Base-by-base conservation (phyloP, 257 asterid genomes). In the Penstemon davidsonii region DNA sequence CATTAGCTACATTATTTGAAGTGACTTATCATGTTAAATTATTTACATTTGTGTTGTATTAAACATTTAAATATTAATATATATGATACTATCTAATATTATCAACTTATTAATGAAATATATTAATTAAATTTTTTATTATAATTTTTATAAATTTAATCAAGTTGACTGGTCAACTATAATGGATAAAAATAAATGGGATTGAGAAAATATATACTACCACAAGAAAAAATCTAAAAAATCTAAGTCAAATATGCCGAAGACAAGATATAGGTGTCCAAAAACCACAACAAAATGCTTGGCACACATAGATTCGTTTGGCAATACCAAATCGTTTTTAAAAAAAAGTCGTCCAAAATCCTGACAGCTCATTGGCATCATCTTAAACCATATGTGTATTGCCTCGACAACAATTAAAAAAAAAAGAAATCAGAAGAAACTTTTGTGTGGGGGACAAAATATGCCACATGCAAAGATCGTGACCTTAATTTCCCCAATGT, bases 361-460 rank as follows among this genome's bases (percentile, higher is more conserved):
- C 54, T 49, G 56, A 19, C 67, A 62, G 56, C 45, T 63, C 68
- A 62, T 62, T 18, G 68, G n/a, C 45, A 62, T 45, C 8, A 60
- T 60, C 66, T 60, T 38, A 38, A 58, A 37, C 36, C 63, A 4
- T 33, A 25, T 40, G 13, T 33, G 33, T 2, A 25, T 37, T 57
- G 37, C 38, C 44, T 38, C 5, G 15, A 18, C 0, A 1, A 37
- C 12, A 33, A 25, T 18, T 58, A 25, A 8, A 58, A 38, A 19
- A 64, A 1, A 11, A 11, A 4, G 13, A 66, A 41, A 41, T 8
- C 36, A 59, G 38, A 40, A 44, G 18, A 0, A 3, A 6, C 64
- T 9, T 10, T 0, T 75, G 61, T 75, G 37, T 60, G 38, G 63
- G 83, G 75, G 72, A 60, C 82, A 85, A 72, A 70, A 64, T 60